Percentiles rank a stretch among this genome's conserved stretches.
Evolutionary conservation across 2,329 filamentous ascomycete species (phyloP).

Genomic region (Anisogramma anomala): DNA sequence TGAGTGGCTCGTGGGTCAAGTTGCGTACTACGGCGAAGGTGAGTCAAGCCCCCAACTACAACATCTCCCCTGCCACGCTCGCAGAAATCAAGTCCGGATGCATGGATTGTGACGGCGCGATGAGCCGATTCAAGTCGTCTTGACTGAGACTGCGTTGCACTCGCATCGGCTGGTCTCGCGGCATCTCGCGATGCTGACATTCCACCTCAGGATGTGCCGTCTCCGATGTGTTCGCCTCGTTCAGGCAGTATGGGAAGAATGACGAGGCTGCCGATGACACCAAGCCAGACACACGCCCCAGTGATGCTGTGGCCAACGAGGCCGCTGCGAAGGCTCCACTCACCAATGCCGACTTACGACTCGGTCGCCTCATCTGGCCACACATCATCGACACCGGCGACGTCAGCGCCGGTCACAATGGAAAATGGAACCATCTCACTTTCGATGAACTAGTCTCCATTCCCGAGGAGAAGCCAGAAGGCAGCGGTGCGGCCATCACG

Average conservation of each 20-base stretch:
- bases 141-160: not conserved
- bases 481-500: not conserved
- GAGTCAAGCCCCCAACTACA: slow-evolving; percentile 16
- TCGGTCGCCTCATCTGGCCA: slow-evolving; percentile 31
- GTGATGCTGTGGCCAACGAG: not conserved
- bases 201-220: slow-evolving; percentile 13
- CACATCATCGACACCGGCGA: slow-evolving; percentile 30
- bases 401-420: slow-evolving; percentile 27
- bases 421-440: slow-evolving; percentile 26
- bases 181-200: not conserved
- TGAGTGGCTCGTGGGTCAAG: slow-evolving; percentile 32
- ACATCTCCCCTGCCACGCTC: too few species aligned
- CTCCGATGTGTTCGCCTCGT: slow-evolving; percentile 16
- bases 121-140: not conserved
- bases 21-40: slow-evolving; percentile 34
- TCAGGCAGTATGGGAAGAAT: slow-evolving; percentile 14
- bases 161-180: not conserved
- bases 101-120: not conserved
- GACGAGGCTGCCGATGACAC: not conserved
- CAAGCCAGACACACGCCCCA: not conserved
- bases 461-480: slow-evolving; percentile 21
- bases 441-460: slow-evolving; percentile 29
- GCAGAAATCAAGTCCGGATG: not conserved
- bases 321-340: slow-evolving; percentile 1
- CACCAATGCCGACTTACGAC: slow-evolving; percentile 22